These are phyloP conservation scores for Saccharomycodes ludwigii DNA, from an alignment of 805 yeast species.

Conservation along the genomic window DNA sequence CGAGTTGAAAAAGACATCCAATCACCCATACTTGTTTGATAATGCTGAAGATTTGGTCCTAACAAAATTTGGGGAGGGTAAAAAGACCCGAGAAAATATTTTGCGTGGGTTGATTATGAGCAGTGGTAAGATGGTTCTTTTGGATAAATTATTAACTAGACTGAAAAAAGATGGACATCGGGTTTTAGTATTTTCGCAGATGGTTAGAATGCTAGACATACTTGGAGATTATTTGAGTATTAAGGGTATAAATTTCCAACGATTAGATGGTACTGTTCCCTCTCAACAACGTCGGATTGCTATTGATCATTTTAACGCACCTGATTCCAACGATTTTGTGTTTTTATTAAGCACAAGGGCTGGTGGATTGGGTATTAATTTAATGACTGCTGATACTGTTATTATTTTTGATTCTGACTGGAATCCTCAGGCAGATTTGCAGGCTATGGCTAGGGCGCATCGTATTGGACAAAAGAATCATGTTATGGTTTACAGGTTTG, in stretches of 20 bases:
- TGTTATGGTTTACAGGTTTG: slow-evolving; percentile 93
- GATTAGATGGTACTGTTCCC: slow-evolving; percentile 94
- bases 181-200: slow-evolving; percentile 88
- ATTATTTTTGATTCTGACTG: slow-evolving; percentile 96
- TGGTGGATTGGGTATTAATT: slow-evolving; percentile 95
- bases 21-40: slow-evolving; percentile 92
- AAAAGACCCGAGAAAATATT: slow-evolving; percentile 59
- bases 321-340: slow-evolving; percentile 83
- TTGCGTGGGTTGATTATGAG: slow-evolving; percentile 92
- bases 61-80: slow-evolving; percentile 46
- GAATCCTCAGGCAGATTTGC: slow-evolving; percentile 99
- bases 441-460: slow-evolving; percentile 99
- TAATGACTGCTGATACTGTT: slow-evolving; percentile 99
- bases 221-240: slow-evolving; percentile 84
- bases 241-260: slow-evolving; percentile 78
- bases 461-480: slow-evolving; percentile 99
- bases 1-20: slow-evolving; percentile 91
- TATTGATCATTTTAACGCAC: slow-evolving; percentile 93
- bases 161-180: slow-evolving; percentile 90
- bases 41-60: slow-evolving; percentile 79
- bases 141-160: slow-evolving; percentile 79
- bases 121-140: slow-evolving; percentile 93
- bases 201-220: slow-evolving; percentile 94
- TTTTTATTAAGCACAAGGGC: slow-evolving; percentile 91
- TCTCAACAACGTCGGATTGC: slow-evolving; percentile 88